phyloP scores from a whole-genome alignment of 257 asterid species.

The Salvia splendens region DNA sequence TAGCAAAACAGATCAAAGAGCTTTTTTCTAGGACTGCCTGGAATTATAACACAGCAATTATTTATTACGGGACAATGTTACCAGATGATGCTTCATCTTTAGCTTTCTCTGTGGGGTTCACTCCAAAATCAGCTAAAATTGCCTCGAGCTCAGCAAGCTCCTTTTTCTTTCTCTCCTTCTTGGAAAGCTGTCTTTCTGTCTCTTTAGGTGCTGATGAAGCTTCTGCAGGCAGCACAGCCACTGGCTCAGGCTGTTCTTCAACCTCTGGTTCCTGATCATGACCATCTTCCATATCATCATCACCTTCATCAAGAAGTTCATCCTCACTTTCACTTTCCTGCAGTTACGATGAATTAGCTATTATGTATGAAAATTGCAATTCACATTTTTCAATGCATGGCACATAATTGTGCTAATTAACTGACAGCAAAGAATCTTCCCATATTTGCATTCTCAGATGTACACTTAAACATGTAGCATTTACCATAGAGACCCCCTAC shows the following conservation, averaged over 20 bases:
- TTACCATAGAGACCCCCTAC: not conserved
- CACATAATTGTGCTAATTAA: constrained; percentile 2
- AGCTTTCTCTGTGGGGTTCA: constrained; percentile 51
- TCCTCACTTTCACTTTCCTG: constrained; percentile 72
- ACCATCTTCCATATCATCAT: constrained; percentile 67
- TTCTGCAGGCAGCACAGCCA: constrained; percentile 51
- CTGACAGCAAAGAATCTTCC: not conserved
- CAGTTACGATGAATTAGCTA: constrained; percentile 21
- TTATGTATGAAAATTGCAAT: constrained; percentile 9
- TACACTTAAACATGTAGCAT: constrained; percentile 3
- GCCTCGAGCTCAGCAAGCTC: constrained; percentile 97
- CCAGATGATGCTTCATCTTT: constrained; percentile 66
- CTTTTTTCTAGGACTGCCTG: not conserved
- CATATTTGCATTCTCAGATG: not conserved
- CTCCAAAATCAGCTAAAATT: constrained; percentile 83
- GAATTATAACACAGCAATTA: not conserved
- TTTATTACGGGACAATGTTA: constrained; percentile 33
- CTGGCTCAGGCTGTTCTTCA: constrained; percentile 50
- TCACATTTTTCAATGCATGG: not conserved
- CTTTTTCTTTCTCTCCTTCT: constrained; percentile 91
- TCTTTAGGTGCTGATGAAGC: constrained; percentile 68
- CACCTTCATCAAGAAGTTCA: constrained; percentile 63
- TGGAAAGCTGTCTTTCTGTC: constrained; percentile 92
- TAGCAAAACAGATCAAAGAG: not conserved
- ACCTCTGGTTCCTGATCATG: constrained; percentile 69